A percentile compares a stretch with the other conserved stretches of the same genome.
These are phyloP conservation scores for Arthrobotrys musiformis DNA, from an alignment of 2,329 filamentous ascomycete species.

Conservation along the genomic window DNA sequence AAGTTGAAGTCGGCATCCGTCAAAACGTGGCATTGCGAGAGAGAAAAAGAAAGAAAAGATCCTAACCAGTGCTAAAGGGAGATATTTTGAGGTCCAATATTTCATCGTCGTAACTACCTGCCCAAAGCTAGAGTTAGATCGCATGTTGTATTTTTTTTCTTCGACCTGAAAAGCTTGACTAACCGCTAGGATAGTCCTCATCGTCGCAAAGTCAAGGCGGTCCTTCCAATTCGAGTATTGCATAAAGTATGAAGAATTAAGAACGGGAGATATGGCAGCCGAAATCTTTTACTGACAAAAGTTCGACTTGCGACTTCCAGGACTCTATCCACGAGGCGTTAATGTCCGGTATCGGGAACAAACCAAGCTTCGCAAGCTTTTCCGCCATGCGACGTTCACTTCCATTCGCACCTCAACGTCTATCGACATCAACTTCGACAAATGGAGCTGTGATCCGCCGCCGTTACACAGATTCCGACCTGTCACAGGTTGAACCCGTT, in stretches of 20 bases:
- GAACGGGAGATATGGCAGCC: background rate
- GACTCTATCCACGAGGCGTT: slow-evolving; percentile 48
- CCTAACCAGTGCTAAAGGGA: slow-evolving; percentile 33
- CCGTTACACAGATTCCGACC: slow-evolving; percentile 48
- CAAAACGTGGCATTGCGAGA: background rate
- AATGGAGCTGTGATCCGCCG: slow-evolving; percentile 19
- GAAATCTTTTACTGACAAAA: slow-evolving; percentile 7
- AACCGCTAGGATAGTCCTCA: slow-evolving; percentile 33
- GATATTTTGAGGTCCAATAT: slow-evolving; percentile 59
- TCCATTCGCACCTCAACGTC: slow-evolving; percentile 31
- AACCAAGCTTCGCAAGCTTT: slow-evolving; percentile 47
- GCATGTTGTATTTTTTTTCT: slow-evolving; percentile 13
- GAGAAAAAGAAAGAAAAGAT: too few relatives aligned
- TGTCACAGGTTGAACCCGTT: slow-evolving; percentile 34
- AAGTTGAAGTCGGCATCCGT: slow-evolving; percentile 12
- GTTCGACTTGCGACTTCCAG: background rate
- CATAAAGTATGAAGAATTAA: slow-evolving; percentile 29
- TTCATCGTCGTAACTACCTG: slow-evolving; percentile 58
- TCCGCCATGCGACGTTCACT: slow-evolving; percentile 43
- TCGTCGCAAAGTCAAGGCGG: slow-evolving; percentile 43
- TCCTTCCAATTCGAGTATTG: slow-evolving; percentile 48
- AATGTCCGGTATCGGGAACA: slow-evolving; percentile 45
- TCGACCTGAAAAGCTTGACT: slow-evolving; percentile 21
- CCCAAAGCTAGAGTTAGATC: slow-evolving; percentile 58
- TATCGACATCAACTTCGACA: slow-evolving; percentile 12